These are phyloP conservation scores for Capsicum chinense DNA, from an alignment of 257 asterid genomes.

Conservation along the genomic window DNA sequence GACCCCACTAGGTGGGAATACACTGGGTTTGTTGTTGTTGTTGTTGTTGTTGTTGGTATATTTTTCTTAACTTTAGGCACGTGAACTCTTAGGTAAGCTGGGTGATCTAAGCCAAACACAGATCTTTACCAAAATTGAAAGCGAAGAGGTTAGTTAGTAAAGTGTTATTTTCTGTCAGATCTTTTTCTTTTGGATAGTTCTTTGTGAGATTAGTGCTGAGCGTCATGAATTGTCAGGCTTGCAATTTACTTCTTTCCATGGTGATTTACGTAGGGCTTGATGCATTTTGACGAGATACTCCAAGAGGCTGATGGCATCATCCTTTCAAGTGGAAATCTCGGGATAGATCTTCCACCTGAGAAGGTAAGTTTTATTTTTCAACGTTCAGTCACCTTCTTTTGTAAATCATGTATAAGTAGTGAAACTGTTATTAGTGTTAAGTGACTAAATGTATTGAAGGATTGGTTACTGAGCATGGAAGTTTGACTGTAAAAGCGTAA, in stretches of 20 bases:
- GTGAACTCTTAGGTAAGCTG: too few relatives aligned
- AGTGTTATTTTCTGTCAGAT: slow-evolving; percentile 24
- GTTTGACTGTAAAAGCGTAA: too few relatives aligned
- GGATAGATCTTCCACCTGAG: slow-evolving; percentile 97
- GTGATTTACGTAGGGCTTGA: slow-evolving; percentile 66
- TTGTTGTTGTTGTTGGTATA: too few relatives aligned
- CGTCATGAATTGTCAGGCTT: slow-evolving; percentile 13
- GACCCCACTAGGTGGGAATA: too few relatives aligned
- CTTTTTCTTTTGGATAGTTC: slow-evolving; percentile 10
- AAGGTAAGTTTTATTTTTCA: slow-evolving; percentile 53
- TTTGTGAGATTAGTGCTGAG: slow-evolving; percentile 12
- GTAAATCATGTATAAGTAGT: not conserved
- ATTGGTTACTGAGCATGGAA: too few relatives aligned
- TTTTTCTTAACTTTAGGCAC: too few relatives aligned
- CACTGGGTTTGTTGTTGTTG: too few relatives aligned
- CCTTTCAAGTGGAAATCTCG: slow-evolving; percentile 95
- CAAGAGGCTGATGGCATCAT: slow-evolving; percentile 96
- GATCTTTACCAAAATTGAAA: slow-evolving; percentile 92
- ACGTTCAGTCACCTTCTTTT: not conserved
- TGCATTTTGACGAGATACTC: slow-evolving; percentile 94
- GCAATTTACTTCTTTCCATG: slow-evolving; percentile 27
- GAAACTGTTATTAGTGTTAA: not conserved
- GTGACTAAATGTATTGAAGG: too few relatives aligned
- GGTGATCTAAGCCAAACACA: slow-evolving; percentile 58
- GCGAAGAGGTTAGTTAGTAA: slow-evolving; percentile 62